Evolutionary conservation across 345 rosid species (phyloP).

Genomic region (Passiflora organensis): DNA sequence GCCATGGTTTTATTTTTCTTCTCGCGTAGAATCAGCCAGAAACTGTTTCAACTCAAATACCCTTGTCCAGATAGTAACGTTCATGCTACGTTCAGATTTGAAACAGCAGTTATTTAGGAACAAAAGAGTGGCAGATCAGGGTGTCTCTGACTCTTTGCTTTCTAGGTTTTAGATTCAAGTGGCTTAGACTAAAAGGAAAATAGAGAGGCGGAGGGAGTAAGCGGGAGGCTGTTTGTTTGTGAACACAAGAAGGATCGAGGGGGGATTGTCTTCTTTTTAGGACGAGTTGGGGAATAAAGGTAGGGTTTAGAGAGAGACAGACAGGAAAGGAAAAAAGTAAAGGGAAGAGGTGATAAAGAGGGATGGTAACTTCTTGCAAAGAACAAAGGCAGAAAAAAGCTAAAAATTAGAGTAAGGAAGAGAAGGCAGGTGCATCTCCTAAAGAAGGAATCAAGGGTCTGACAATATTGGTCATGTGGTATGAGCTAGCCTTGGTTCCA

Average conservation of each 20-base stretch:
- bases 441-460: conserved; percentile 44
- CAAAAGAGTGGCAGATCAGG: conserved; percentile 34
- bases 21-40: conserved; percentile 1
- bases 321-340: conserved; percentile 36
- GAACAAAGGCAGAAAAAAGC: conserved; percentile 33
- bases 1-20: conserved; percentile 39
- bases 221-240: conserved; percentile 42
- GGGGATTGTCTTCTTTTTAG: conserved; percentile 56
- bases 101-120: conserved; percentile 22
- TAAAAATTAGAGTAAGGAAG: conserved; percentile 11
- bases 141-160: conserved; percentile 26
- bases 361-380: conserved; percentile 58
- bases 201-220: conserved; percentile 21
- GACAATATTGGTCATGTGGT: conserved; percentile 53
- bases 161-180: conserved; percentile 24
- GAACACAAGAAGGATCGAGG: conserved; percentile 60
- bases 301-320: conserved; percentile 19
- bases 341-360: conserved; percentile 31
- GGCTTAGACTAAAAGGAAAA: conserved; percentile 8
- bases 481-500: conserved; percentile 17
- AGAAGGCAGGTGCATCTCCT: conserved; percentile 3
- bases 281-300: conserved; percentile 57
- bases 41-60: conserved; percentile 6
- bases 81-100: conserved; percentile 25
- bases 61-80: conserved; percentile 9